Evolutionary conservation across 140 eudicot species (phyloP).

Genomic region (Stevia rebaudiana): DNA sequence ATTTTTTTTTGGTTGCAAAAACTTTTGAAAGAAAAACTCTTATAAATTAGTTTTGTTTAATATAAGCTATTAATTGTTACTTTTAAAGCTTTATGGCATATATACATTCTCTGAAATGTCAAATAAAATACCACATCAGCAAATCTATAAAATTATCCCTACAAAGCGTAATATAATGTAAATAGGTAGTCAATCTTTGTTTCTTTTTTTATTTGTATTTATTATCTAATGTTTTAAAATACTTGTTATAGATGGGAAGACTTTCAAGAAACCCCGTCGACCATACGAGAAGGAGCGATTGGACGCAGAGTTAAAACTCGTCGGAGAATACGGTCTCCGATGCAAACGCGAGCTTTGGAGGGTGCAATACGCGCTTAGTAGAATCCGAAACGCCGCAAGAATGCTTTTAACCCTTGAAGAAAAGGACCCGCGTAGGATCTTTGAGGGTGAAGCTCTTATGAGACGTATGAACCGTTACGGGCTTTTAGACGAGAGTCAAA

Average conservation of each 20-base stretch:
- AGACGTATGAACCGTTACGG: slow-evolving; percentile 82
- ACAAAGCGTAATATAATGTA: no score
- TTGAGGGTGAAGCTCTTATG: slow-evolving; percentile 80
- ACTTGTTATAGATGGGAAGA: slow-evolving; percentile 55
- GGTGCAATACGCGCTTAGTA: slow-evolving; percentile 78
- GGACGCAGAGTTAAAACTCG: slow-evolving; percentile 76
- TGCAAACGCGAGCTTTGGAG: slow-evolving; percentile 84
- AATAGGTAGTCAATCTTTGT: no score
- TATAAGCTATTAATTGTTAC: no score
- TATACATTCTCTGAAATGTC: no score
- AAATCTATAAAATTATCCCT: no score
- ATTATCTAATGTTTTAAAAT: no score
- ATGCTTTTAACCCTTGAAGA: slow-evolving; percentile 78
- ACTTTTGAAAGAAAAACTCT: no score
- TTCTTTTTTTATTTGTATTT: no score
- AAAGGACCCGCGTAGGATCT: slow-evolving; percentile 77
- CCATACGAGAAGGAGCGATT: slow-evolving; percentile 83
- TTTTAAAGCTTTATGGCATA: no score
- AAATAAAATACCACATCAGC: no score
- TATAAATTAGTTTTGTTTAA: no score
- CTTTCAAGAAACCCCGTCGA: slow-evolving; percentile 79
- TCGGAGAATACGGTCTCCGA: slow-evolving; percentile 74
- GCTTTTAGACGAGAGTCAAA: slow-evolving; percentile 65
- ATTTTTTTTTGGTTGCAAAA: no score
- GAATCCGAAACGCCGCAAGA: slow-evolving; percentile 75